Evolutionary conservation across 2,329 filamentous ascomycete species (phyloP).

Genomic region (Endoconidiophora laricicola): DNA sequence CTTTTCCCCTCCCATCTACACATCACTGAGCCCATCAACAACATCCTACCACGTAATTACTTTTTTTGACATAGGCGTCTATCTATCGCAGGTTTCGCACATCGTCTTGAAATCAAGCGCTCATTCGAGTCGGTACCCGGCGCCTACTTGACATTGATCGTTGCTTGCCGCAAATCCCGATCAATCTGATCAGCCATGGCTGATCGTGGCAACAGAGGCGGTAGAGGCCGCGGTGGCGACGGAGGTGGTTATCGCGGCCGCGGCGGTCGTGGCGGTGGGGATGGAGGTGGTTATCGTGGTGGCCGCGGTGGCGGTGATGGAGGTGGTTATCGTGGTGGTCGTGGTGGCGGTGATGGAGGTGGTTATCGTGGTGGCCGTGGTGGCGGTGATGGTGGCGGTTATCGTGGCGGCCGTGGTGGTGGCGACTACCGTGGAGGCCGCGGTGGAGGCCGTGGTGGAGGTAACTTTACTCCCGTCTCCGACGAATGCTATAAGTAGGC

Average conservation of each 20-base stretch:
- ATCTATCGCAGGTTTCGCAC: too few relatives aligned
- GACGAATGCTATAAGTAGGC: conserved; percentile 14
- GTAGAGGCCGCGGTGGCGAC: conserved; percentile 13
- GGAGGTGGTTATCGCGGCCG: conserved; percentile 14
- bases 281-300: conserved; percentile 16
- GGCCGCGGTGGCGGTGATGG: conserved; percentile 12
- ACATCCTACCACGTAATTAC: not conserved
- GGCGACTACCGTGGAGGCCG: conserved; percentile 15
- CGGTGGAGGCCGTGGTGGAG: conserved; percentile 14
- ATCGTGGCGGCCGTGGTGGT: conserved; percentile 14
- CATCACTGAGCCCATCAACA: not conserved
- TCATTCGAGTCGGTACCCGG: too few relatives aligned
- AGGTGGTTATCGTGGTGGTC: conserved; percentile 14
- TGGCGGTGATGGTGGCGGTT: conserved; percentile 15
- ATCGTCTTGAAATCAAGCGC: too few relatives aligned
- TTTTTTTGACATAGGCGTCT: not conserved
- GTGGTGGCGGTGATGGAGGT: conserved; percentile 14
- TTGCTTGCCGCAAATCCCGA: too few relatives aligned
- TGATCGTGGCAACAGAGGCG: conserved; percentile 9
- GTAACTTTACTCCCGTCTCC: conserved; percentile 15
- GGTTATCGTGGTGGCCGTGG: conserved; percentile 15
- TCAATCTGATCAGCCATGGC: conserved; percentile 1
- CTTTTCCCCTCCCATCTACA: not conserved
- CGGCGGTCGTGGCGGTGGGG: conserved; percentile 11
- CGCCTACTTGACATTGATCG: too few relatives aligned